Conservation (phyloP, 352 stramenopile species). For the Peronospora farinosa region DNA sequence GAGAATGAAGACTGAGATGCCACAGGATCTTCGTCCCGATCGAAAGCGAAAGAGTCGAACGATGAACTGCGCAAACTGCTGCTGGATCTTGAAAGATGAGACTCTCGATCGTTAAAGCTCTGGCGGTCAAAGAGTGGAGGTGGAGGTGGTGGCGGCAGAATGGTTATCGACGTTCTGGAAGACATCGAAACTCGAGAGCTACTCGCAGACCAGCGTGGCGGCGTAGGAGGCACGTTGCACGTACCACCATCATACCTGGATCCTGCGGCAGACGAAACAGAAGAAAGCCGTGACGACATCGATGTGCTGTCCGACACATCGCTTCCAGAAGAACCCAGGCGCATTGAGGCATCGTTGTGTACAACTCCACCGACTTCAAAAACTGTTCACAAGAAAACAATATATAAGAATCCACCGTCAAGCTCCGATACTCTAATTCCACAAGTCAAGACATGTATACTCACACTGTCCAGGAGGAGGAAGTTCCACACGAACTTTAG, state of each 20-base stretch:
- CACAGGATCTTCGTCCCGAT: constrained; percentile 26
- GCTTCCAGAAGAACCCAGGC: constrained; percentile 40
- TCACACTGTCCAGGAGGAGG: constrained; percentile 73
- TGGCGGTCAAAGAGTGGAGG: constrained; percentile 28
- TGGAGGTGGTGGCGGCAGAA: constrained; percentile 43
- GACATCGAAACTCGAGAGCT: constrained; percentile 27
- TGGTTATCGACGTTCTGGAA: constrained; percentile 28
- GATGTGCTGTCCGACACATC: constrained; percentile 53
- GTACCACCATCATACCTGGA: constrained; percentile 20
- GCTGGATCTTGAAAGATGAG: constrained; percentile 42
- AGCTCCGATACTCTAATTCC: no score
- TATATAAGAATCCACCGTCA: constrained; percentile 1
- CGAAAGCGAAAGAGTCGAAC: constrained; percentile 40
- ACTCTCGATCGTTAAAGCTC: constrained; percentile 24
- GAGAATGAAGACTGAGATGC: constrained; percentile 41
- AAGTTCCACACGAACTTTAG: constrained; percentile 62
- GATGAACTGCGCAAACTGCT: constrained; percentile 51
- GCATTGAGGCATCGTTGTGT: constrained; percentile 16
- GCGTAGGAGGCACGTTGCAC: constrained; percentile 21
- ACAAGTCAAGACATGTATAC: constrained; percentile 8
- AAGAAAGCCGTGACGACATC: constrained; percentile 51
- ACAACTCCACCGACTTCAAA: constrained; percentile 43
- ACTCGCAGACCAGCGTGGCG: constrained; percentile 20
- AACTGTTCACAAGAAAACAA: constrained; percentile 26
- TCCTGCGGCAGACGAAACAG: constrained; percentile 33